Conservation (phyloP, 2,329 filamentous ascomycete species). For the Penicillium sumatraense region DNA sequence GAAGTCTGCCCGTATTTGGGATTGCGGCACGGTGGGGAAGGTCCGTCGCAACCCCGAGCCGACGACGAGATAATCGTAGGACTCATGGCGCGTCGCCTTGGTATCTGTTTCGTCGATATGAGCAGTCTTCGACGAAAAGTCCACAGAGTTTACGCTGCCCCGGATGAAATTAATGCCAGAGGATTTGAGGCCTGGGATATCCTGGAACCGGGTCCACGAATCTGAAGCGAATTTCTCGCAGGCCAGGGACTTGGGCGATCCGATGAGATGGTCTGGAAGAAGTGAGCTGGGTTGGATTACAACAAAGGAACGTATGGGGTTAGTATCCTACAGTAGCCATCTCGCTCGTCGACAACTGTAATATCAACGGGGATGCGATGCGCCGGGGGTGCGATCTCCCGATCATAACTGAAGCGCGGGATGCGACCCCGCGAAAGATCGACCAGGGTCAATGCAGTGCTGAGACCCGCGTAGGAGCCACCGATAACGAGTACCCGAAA, state of each 20-base stretch:
- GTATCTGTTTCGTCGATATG: slow-evolving; percentile 57
- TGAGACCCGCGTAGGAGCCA: slow-evolving; percentile 73
- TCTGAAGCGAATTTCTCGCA: slow-evolving; percentile 66
- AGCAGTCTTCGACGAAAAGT: slow-evolving; percentile 64
- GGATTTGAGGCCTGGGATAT: slow-evolving; percentile 68
- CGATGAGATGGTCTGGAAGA: slow-evolving; percentile 71
- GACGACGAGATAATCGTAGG: slow-evolving; percentile 77
- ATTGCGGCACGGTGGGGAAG: slow-evolving; percentile 75
- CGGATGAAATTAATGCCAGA: slow-evolving; percentile 68
- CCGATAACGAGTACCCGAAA: slow-evolving; percentile 69
- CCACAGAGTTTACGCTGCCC: slow-evolving; percentile 65
- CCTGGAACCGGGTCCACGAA: slow-evolving; percentile 71
- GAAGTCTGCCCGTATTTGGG: slow-evolving; percentile 43
- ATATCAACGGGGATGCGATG: slow-evolving; percentile 66
- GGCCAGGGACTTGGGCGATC: slow-evolving; percentile 72
- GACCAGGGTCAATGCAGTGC: slow-evolving; percentile 68
- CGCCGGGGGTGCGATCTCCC: slow-evolving; percentile 24
- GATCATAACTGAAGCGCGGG: slow-evolving; percentile 49
- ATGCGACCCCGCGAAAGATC: slow-evolving; percentile 64
- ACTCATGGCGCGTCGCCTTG: slow-evolving; percentile 41
- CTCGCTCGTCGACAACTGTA: slow-evolving; percentile 77
- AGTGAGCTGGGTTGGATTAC: not conserved
- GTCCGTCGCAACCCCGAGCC: slow-evolving; percentile 71
- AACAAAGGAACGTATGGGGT: not conserved
- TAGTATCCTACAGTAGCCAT: slow-evolving; percentile 71